Percentiles rank a stretch among this genome's conserved stretches.
Conservation (phyloP, 2,329 filamentous ascomycete species). For the Ustilaginoidea virens region DNA sequence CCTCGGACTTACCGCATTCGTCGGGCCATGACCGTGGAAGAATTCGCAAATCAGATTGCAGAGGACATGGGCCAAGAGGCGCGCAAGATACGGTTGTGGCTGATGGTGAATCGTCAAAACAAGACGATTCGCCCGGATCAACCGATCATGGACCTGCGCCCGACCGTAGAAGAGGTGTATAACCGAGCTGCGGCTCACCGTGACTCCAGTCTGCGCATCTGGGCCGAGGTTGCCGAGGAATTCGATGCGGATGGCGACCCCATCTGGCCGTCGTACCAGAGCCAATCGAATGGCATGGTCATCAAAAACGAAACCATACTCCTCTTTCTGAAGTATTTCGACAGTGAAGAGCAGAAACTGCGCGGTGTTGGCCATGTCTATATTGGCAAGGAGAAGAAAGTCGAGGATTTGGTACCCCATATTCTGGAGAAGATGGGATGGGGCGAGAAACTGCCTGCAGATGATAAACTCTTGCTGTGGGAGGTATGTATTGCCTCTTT, state of each 20-base stretch:
- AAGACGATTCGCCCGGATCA: slow-evolving; percentile 88
- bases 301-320: slow-evolving; percentile 54
- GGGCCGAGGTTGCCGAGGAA: slow-evolving; percentile 65
- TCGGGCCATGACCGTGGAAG: slow-evolving; percentile 57
- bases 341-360: slow-evolving; percentile 59
- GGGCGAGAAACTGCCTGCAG: slow-evolving; percentile 54
- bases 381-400: slow-evolving; percentile 73
- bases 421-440: slow-evolving; percentile 79
- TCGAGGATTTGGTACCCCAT: slow-evolving; percentile 63
- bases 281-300: slow-evolving; percentile 38
- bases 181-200: slow-evolving; percentile 38
- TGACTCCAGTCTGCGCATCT: slow-evolving; percentile 65
- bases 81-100: slow-evolving; percentile 68
- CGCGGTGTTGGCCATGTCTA: slow-evolving; percentile 72
- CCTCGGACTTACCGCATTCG: slow-evolving; percentile 61
- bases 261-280: slow-evolving; percentile 52
- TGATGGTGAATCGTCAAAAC: slow-evolving; percentile 97
- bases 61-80: slow-evolving; percentile 53
- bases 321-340: slow-evolving; percentile 86
- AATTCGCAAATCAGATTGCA: slow-evolving; percentile 59
- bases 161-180: slow-evolving; percentile 59
- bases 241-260: slow-evolving; percentile 52
- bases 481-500: slow-evolving; percentile 34
- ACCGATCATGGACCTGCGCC: slow-evolving; percentile 61
- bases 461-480: slow-evolving; percentile 54